Percentiles rank a stretch among this genome's conserved stretches.
phyloP scores from a whole-genome alignment of 257 asterid genomes.

The Lithospermum erythrorhizon region DNA sequence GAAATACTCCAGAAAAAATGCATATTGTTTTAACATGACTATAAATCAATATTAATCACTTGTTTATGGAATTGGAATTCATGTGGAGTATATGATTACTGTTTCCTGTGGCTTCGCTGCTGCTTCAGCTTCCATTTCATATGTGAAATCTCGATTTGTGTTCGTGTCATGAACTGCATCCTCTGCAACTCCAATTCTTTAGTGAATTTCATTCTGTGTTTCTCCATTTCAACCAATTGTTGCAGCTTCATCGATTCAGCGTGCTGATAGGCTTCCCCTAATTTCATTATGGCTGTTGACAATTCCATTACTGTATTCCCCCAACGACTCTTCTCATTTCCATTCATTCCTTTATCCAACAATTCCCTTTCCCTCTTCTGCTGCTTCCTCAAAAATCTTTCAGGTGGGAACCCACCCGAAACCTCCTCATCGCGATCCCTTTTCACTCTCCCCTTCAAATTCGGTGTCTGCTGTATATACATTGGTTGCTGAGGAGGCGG shows the following conservation, averaged over 20 bases:
- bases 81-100: too few relatives aligned
- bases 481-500: neutral
- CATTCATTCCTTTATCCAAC: slow-evolving; percentile 17
- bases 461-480: too few relatives aligned
- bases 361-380: slow-evolving; percentile 2
- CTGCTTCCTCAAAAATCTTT: neutral
- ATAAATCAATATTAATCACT: too few relatives aligned
- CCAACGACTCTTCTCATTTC: slow-evolving; percentile 23
- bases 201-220: slow-evolving; percentile 82
- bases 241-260: slow-evolving; percentile 66
- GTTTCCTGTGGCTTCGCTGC: neutral
- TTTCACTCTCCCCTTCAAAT: slow-evolving; percentile 12
- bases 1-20: too few relatives aligned
- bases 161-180: slow-evolving; percentile 74
- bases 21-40: too few relatives aligned
- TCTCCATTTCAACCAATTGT: slow-evolving; percentile 88
- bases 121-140: slow-evolving; percentile 27
- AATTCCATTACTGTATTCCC: slow-evolving; percentile 50
- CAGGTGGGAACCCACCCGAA: slow-evolving; percentile 54
- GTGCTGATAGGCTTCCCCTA: slow-evolving; percentile 78
- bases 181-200: slow-evolving; percentile 93
- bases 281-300: slow-evolving; percentile 49
- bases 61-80: too few relatives aligned
- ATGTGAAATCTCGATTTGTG: slow-evolving; percentile 57
- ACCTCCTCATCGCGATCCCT: slow-evolving; percentile 42